A percentile compares a stretch with the other conserved stretches of the same genome.
Evolutionary conservation across 2,329 filamentous ascomycete species (phyloP).

Genomic region (Fusarium pseudocircinatum): DNA sequence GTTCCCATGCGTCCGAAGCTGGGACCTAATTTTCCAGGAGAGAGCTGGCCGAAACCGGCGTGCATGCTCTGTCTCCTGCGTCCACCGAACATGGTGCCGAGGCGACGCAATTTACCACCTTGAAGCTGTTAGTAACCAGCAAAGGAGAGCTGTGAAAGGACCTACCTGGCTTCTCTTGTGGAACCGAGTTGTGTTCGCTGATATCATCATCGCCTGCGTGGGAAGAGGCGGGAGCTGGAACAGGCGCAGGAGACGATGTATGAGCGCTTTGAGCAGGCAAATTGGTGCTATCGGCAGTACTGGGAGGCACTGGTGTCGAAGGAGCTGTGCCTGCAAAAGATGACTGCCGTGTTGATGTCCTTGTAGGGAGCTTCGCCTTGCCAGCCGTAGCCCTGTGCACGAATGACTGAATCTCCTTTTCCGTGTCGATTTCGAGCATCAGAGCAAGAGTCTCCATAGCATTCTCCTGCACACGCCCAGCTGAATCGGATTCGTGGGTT

Average conservation of each 20-base stretch:
- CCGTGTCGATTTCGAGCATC: conserved; percentile 86
- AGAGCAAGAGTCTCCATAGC: conserved; percentile 84
- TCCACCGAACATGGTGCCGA: conserved; percentile 74
- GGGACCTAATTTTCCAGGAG: conserved; percentile 60
- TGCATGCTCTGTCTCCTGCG: conserved; percentile 74
- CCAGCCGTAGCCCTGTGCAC: conserved; percentile 56
- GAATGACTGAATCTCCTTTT: conserved; percentile 85
- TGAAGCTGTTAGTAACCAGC: conserved; percentile 35
- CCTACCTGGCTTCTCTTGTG: conserved; percentile 51
- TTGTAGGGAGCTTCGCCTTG: conserved; percentile 50
- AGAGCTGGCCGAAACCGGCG: conserved; percentile 67
- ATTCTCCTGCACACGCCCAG: conserved; percentile 77
- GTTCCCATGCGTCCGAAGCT: conserved; percentile 72
- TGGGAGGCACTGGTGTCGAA: conserved; percentile 41
- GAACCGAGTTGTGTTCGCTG: conserved; percentile 55
- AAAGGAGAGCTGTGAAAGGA: not conserved
- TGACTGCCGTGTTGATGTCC: conserved; percentile 54
- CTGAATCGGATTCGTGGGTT: conserved; percentile 89
- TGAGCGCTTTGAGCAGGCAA: conserved; percentile 19
- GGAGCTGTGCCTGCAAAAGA: conserved; percentile 46
- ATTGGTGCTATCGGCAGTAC: conserved; percentile 39
- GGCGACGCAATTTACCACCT: conserved; percentile 68
- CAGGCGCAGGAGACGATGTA: conserved; percentile 16
- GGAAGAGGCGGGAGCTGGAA: conserved; percentile 27
- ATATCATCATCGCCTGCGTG: conserved; percentile 43